Evolutionary conservation across 352 stramenopile genomes (phyloP).

Genomic region (Globisporangium emineosum): DNA sequence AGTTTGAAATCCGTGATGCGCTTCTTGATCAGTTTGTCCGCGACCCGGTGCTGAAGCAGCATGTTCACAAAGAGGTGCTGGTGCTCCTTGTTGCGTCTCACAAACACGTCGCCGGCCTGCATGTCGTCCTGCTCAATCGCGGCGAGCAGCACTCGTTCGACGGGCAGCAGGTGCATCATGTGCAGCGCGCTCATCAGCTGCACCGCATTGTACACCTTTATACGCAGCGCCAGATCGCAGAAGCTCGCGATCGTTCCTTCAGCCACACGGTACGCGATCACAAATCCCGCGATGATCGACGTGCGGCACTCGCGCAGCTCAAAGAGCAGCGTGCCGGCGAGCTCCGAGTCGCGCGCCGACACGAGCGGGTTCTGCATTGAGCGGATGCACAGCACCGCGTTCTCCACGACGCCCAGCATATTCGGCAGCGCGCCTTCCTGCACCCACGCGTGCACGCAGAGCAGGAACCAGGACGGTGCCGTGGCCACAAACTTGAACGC

Average conservation of each 20-base stretch:
- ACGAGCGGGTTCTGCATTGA: constrained; percentile 19
- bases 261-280: constrained; percentile 37
- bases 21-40: constrained; percentile 76
- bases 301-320: constrained; percentile 30
- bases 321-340: constrained; percentile 45
- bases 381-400: constrained; percentile 22
- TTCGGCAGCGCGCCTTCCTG: constrained; percentile 3
- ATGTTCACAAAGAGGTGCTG: constrained; percentile 50
- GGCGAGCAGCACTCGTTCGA: constrained; percentile 32
- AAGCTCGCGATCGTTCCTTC: constrained; percentile 25
- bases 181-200: constrained; percentile 44
- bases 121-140: constrained; percentile 56
- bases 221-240: constrained; percentile 26
- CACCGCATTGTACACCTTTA: constrained; percentile 30
- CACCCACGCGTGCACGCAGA: constrained; percentile 31
- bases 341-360: constrained; percentile 26
- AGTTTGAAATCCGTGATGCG: constrained; percentile 58
- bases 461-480: constrained; percentile 38
- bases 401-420: constrained; percentile 13
- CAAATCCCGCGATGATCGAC: constrained; percentile 41
- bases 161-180: constrained; percentile 41
- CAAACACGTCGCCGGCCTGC: constrained; percentile 51
- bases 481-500: constrained; percentile 28
- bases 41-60: constrained; percentile 38
- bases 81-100: constrained; percentile 27